phyloP scores from a whole-genome alignment of 140 eudicot species.

The Oenanthe javanica region DNA sequence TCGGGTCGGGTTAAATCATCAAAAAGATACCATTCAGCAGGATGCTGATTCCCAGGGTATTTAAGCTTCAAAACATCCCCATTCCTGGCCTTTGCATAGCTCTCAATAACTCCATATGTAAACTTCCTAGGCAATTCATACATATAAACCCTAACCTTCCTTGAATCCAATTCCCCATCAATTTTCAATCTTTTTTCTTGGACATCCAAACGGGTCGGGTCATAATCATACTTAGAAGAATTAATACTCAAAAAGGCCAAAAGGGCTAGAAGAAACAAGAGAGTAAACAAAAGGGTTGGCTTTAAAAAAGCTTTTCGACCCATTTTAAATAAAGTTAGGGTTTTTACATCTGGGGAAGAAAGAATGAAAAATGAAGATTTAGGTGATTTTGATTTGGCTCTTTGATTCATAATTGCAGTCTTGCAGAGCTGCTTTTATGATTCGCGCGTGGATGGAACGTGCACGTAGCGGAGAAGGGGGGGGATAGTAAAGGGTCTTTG shows the following conservation, averaged over 20 bases:
- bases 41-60: constrained; percentile 93
- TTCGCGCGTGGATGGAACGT: background rate
- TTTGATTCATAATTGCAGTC: background rate
- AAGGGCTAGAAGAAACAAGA: constrained; percentile 33
- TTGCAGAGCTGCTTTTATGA: background rate
- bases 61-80: constrained; percentile 38
- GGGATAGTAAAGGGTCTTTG: background rate
- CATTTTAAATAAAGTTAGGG: constrained; percentile 26
- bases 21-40: constrained; percentile 89
- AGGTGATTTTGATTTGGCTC: constrained; percentile 12
- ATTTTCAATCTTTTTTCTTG: background rate
- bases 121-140: constrained; percentile 75
- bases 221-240: background rate
- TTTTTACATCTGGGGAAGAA: constrained; percentile 6
- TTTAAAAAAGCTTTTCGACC: constrained; percentile 41
- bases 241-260: constrained; percentile 36
- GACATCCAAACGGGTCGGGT: constrained; percentile 8
- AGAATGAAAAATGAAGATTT: constrained; percentile 4
- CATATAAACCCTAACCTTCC: constrained; percentile 48
- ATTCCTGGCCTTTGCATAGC: constrained; percentile 62
- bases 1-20: constrained; percentile 43
- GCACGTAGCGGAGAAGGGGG: constrained; percentile 5
- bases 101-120: constrained; percentile 80
- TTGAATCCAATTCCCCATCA: background rate
- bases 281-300: constrained; percentile 33